A percentile compares a stretch with the other conserved stretches of the same genome.
Conservation (phyloP, 2,329 filamentous ascomycete species). For the Aspergillus sp. region DNA sequence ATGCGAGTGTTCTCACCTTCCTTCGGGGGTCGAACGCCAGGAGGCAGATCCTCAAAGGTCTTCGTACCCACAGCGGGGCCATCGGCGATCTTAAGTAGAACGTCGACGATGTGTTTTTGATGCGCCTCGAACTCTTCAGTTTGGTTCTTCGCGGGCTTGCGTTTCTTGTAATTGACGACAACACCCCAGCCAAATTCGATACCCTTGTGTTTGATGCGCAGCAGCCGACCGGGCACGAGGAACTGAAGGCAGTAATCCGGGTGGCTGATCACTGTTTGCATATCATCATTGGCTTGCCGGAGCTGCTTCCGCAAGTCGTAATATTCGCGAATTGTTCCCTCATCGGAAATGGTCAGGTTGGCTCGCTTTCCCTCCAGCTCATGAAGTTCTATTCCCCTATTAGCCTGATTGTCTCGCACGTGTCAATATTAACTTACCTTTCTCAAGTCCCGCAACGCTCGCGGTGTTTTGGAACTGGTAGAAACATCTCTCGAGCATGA, state of each 20-base stretch:
- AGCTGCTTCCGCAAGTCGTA: slow-evolving; percentile 86
- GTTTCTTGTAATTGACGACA: slow-evolving; percentile 69
- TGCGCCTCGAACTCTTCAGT: slow-evolving; percentile 70
- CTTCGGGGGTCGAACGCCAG: slow-evolving; percentile 59
- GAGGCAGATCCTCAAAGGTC: slow-evolving; percentile 63
- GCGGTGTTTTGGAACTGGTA: slow-evolving; percentile 97
- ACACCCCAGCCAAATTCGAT: slow-evolving; percentile 94
- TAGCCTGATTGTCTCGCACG: slow-evolving; percentile 15
- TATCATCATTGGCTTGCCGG: slow-evolving; percentile 79
- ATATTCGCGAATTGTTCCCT: slow-evolving; percentile 88
- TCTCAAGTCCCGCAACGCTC: slow-evolving; percentile 79
- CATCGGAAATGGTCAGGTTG: slow-evolving; percentile 75
- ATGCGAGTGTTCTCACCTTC: slow-evolving; percentile 67
- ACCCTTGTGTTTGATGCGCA: slow-evolving; percentile 77
- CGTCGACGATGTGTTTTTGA: slow-evolving; percentile 78
- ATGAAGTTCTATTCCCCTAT: slow-evolving; percentile 60
- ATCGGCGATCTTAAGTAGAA: slow-evolving; percentile 66
- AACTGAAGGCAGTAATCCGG: slow-evolving; percentile 83
- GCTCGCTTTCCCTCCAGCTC: slow-evolving; percentile 74
- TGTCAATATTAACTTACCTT: slow-evolving; percentile 42
- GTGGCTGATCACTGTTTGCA: slow-evolving; percentile 88
- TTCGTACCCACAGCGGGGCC: slow-evolving; percentile 53
- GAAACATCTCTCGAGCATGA: slow-evolving; percentile 98
- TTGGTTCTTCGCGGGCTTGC: slow-evolving; percentile 64
- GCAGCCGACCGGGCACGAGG: slow-evolving; percentile 80